Conservation (phyloP, 2,329 filamentous ascomycete species). For the Talaromyces piceae region DNA sequence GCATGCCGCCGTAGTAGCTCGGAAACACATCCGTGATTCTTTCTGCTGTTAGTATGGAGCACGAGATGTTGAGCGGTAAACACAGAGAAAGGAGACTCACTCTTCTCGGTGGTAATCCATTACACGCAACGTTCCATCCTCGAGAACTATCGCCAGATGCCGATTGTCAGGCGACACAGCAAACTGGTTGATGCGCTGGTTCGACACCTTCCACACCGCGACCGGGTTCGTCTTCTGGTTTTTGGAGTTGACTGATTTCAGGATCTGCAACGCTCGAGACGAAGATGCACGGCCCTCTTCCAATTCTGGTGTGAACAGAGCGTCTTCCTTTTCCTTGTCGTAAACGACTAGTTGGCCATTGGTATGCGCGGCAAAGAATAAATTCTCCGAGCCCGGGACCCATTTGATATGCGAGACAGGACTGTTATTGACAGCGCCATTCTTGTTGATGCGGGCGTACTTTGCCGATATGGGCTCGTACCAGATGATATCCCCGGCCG, state of each 20-base stretch:
- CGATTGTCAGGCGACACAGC: constrained; percentile 84
- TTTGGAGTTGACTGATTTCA: constrained; percentile 87
- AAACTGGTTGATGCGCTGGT: constrained; percentile 83
- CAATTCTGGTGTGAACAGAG: constrained; percentile 64
- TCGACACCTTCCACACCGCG: constrained; percentile 84
- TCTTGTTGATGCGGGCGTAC: constrained; percentile 94
- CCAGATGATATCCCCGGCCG: constrained; percentile 95
- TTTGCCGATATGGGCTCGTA: constrained; percentile 95
- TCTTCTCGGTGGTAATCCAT: constrained; percentile 89
- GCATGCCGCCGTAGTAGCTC: constrained; percentile 88
- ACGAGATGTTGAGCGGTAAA: too few species aligned
- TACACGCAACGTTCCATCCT: constrained; percentile 81
- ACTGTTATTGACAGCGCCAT: constrained; percentile 80
- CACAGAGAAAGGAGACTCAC: constrained; percentile 41
- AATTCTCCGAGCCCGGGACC: constrained; percentile 87
- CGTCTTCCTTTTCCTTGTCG: constrained; percentile 94
- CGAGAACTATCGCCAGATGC: constrained; percentile 81
- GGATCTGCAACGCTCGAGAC: constrained; percentile 54
- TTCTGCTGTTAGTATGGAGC: not conserved
- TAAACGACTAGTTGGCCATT: constrained; percentile 89
- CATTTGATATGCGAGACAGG: constrained; percentile 83
- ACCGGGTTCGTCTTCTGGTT: constrained; percentile 93
- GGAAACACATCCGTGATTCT: constrained; percentile 81
- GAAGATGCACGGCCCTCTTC: constrained; percentile 20
- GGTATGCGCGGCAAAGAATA: constrained; percentile 87